These are phyloP conservation scores for Kodamaea jinghongensis DNA, from an alignment of 805 yeast species.

Conservation along the genomic window DNA sequence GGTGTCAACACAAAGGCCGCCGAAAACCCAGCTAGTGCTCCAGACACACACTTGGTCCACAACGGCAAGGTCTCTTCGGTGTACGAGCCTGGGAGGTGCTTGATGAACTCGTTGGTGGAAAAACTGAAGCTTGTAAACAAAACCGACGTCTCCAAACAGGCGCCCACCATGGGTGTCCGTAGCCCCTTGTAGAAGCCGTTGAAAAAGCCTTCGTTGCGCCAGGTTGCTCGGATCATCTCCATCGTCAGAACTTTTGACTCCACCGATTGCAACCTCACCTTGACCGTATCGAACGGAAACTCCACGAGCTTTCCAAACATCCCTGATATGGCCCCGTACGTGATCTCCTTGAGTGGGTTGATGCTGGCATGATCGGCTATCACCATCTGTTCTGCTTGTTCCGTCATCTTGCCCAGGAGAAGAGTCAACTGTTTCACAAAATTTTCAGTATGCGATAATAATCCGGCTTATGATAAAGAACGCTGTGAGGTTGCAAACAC, in stretches of 20 bases:
- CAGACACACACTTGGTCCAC: slow-evolving; percentile 55
- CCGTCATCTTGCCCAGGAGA: too few species aligned
- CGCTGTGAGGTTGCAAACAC: too few species aligned
- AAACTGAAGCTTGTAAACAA: slow-evolving; percentile 64
- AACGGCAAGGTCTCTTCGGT: slow-evolving; percentile 33
- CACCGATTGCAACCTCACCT: slow-evolving; percentile 75
- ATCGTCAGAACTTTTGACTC: slow-evolving; percentile 52
- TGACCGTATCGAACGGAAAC: slow-evolving; percentile 90
- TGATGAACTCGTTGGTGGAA: slow-evolving; percentile 35
- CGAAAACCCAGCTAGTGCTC: slow-evolving; percentile 77
- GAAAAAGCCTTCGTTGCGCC: slow-evolving; percentile 62
- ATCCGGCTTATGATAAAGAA: too few species aligned
- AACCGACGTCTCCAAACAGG: slow-evolving; percentile 84
- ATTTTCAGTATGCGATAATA: too few species aligned
- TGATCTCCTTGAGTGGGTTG: slow-evolving; percentile 36
- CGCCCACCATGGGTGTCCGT: slow-evolving; percentile 80
- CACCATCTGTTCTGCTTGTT: too few species aligned
- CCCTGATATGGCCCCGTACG: slow-evolving; percentile 64
- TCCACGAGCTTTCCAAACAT: slow-evolving; percentile 81
- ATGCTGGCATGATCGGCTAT: too few species aligned
- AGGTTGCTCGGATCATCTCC: slow-evolving; percentile 64
- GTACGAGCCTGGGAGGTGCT: slow-evolving; percentile 4
- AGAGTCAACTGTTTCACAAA: too few species aligned
- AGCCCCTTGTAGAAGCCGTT: slow-evolving; percentile 79
- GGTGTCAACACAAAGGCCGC: slow-evolving; percentile 88